Evolutionary conservation across 2,329 filamentous ascomycete species (phyloP).

Genomic region (Canariomyces notabilis): DNA sequence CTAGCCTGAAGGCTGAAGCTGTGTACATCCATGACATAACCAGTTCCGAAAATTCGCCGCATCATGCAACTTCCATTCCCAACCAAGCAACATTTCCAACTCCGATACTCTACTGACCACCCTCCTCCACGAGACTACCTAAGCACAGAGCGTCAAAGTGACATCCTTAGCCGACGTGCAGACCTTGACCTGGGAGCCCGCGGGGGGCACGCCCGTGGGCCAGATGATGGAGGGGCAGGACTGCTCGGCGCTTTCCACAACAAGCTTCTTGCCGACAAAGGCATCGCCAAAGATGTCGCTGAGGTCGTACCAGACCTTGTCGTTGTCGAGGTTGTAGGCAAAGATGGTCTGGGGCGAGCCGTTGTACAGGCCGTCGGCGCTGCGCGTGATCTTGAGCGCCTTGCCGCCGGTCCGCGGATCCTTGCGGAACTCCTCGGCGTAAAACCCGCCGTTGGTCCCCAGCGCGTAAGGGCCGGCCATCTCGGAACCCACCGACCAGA

Average conservation of each 20-base stretch:
- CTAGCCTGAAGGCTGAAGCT: no score
- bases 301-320: constrained; percentile 37
- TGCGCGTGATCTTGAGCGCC: constrained; percentile 35
- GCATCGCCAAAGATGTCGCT: constrained; percentile 37
- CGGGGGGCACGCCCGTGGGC: constrained; percentile 32
- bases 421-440: constrained; percentile 31
- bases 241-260: constrained; percentile 26
- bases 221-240: constrained; percentile 35
- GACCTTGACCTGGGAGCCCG: constrained; percentile 35
- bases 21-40: no score
- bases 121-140: neutral
- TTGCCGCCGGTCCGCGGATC: constrained; percentile 37
- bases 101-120: neutral
- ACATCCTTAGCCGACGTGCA: constrained; percentile 32
- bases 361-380: constrained; percentile 34
- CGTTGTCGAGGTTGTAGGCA: constrained; percentile 35
- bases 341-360: constrained; percentile 38
- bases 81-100: neutral
- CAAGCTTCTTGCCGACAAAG: constrained; percentile 32
- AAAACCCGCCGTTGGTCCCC: constrained; percentile 25
- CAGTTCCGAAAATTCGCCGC: no score
- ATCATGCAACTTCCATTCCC: neutral
- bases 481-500: constrained; percentile 36
- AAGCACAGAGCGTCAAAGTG: constrained; percentile 34
- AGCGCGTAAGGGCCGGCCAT: constrained; percentile 28